phyloP scores from a whole-genome alignment of 2,329 filamentous ascomycete species.

The Paecilomyces sp. region DNA sequence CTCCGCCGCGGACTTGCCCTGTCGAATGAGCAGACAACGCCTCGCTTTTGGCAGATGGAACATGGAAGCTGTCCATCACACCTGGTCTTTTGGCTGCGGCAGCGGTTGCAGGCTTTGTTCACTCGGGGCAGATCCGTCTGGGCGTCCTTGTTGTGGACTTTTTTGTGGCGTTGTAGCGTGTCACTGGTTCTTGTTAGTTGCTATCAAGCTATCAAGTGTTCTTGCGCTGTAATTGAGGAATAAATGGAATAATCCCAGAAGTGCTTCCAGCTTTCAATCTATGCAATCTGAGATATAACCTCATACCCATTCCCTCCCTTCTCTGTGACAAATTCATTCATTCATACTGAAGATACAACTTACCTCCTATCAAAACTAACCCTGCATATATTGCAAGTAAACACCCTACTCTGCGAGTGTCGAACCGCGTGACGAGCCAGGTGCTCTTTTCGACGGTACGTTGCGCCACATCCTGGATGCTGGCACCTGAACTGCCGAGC shows the following conservation, averaged over 20 bases:
- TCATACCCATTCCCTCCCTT: too few species aligned
- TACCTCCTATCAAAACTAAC: conserved; percentile 4
- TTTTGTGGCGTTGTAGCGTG: conserved; percentile 5
- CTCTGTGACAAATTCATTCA: neutral
- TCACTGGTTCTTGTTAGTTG: conserved; percentile 2
- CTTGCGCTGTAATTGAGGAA: neutral
- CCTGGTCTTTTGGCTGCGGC: conserved; percentile 5
- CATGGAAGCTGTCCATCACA: conserved; percentile 9
- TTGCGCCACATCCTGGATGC: conserved; percentile 12
- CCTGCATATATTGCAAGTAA: conserved; percentile 4
- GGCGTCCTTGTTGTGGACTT: conserved; percentile 1
- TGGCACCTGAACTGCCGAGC: conserved; percentile 8
- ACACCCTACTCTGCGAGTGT: conserved; percentile 1
- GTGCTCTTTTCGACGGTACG: conserved; percentile 17
- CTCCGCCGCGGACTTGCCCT: neutral
- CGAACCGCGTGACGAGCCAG: conserved; percentile 11
- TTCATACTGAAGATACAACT: neutral
- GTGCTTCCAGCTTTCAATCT: too few species aligned
- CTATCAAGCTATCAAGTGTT: neutral
- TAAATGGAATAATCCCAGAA: too few species aligned
- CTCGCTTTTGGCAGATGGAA: conserved; percentile 3
- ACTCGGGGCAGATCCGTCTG: neutral
- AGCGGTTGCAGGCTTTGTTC: conserved; percentile 6
- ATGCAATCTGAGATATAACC: too few species aligned
- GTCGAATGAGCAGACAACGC: conserved; percentile 7